phyloP scores from a whole-genome alignment of 2,329 filamentous ascomycete genomes.

The Waltergamsia citrina region DNA sequence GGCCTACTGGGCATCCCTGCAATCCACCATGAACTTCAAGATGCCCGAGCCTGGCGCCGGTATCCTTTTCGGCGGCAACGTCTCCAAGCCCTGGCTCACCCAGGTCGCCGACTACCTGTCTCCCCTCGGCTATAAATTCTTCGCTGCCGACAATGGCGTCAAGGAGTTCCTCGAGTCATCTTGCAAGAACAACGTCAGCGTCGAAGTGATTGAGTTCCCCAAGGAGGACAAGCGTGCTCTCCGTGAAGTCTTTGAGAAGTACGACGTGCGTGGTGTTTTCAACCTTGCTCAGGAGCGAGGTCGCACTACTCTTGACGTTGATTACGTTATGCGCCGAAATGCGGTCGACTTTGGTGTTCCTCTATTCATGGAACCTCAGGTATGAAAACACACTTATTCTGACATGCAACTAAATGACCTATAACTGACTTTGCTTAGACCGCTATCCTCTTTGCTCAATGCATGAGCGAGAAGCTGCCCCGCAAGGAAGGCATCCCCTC shows the following conservation, averaged over 20 bases:
- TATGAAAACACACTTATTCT: too few species aligned
- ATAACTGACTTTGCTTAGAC: slow-evolving; percentile 54
- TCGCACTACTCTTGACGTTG: slow-evolving; percentile 78
- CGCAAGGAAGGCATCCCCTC: slow-evolving; percentile 77
- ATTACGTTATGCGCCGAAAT: slow-evolving; percentile 98
- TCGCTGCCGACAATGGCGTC: slow-evolving; percentile 70
- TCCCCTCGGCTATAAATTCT: slow-evolving; percentile 91
- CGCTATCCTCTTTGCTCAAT: slow-evolving; percentile 88
- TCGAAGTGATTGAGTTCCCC: slow-evolving; percentile 94
- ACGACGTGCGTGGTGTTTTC: slow-evolving; percentile 92
- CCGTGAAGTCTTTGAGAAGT: slow-evolving; percentile 91
- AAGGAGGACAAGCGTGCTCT: slow-evolving; percentile 92
- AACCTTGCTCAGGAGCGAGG: slow-evolving; percentile 81
- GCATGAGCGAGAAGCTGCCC: slow-evolving; percentile 94
- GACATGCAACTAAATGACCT: too few species aligned
- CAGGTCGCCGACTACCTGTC: slow-evolving; percentile 78
- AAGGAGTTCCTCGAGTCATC: slow-evolving; percentile 73
- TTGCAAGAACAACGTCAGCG: slow-evolving; percentile 55
- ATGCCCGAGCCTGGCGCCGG: slow-evolving; percentile 91
- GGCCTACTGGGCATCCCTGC: slow-evolving; percentile 93
- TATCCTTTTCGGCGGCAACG: slow-evolving; percentile 85
- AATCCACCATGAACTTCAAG: slow-evolving; percentile 99
- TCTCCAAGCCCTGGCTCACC: slow-evolving; percentile 59
- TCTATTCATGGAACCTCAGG: slow-evolving; percentile 97
- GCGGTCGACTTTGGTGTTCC: slow-evolving; percentile 97